Evolutionary conservation across 2,329 filamentous ascomycete species (phyloP), one percentile per base, ranked within the genome.

Genomic region (Trichoderma afroharzianum): DNA sequence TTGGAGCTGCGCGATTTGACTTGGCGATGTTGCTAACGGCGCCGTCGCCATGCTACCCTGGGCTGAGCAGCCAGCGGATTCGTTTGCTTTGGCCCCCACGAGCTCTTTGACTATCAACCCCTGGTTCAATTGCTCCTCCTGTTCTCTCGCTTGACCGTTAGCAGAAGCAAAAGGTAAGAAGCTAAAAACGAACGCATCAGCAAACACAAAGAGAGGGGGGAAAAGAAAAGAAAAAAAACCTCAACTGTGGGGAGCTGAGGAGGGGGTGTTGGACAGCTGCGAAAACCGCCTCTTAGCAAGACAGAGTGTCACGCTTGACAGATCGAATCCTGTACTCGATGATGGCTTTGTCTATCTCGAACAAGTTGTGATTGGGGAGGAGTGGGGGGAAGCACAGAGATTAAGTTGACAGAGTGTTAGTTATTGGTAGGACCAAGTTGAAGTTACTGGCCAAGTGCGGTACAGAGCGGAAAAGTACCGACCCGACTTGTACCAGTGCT

Each of bases 1-100:
- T 77, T 76, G 78, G 79, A 73, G 71, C 74, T 33, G 70, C 70
- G 58, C 58, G 66, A 62, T 39, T 61, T 28, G 18, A 30, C 53
- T 73, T 66, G 68, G 59, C 61, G 63, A 66, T 50, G 26, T 50
- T 61, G 30, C 63, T 69, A 69, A 59, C 30, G 53, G 62, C 53
- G 53, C 69, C 69, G 67, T 67, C 32, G 62, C 50, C 63, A 68
- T 43, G 36, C 43, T 55, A 63, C 36, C 66, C 66, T 61, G 33
- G 57, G 47, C 43, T 7, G 18, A 50, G 62, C n/a, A 53, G 62
- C 39, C 62, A 33, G 64, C 18, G 55, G 55, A 39, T 32, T 47
- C 55, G 26, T 59, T 43, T 50, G 36, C 53, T 26, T 33, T 50
- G 36, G 66, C 66, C 66, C 66, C 66, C 66, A 61, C 66, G 66